Conservation (phyloP, 2,329 filamentous ascomycete genomes). For the Calonectria montana region DNA sequence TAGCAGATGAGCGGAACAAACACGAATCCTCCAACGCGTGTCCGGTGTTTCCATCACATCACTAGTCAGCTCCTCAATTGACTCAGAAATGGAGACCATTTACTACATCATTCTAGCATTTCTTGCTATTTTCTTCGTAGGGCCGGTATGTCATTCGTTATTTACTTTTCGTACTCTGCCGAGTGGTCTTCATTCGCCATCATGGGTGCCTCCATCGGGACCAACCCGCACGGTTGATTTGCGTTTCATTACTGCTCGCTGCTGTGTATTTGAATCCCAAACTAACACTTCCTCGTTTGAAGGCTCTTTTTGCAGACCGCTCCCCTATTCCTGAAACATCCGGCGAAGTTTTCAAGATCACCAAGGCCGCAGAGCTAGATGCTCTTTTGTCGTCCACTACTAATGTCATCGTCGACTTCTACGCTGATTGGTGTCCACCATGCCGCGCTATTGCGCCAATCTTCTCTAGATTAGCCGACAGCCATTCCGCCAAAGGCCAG, state of each 20-base stretch:
- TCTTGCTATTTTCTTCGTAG: conserved; percentile 30
- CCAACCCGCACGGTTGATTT: no score
- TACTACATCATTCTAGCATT: conserved; percentile 34
- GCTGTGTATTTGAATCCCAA: neutral
- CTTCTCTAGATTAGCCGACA: conserved; percentile 53
- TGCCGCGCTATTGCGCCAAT: conserved; percentile 88
- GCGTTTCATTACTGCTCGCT: neutral
- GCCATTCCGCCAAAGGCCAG: conserved; percentile 53
- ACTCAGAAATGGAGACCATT: conserved; percentile 30
- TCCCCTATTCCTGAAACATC: conserved; percentile 55
- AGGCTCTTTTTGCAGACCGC: conserved; percentile 35
- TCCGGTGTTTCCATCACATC: neutral
- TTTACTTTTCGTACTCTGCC: neutral
- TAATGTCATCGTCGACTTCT: conserved; percentile 83
- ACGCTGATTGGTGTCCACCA: conserved; percentile 90
- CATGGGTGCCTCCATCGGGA: neutral
- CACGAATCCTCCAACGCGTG: conserved; percentile 2
- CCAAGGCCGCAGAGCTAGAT: conserved; percentile 41
- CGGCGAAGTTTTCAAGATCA: conserved; percentile 50
- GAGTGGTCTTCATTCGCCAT: neutral
- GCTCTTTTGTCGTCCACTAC: conserved; percentile 52
- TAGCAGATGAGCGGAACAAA: neutral
- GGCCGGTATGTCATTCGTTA: conserved; percentile 18
- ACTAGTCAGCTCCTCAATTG: neutral
- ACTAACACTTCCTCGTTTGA: conserved; percentile 10